Evolutionary conservation across 768 basidiomycete species (phyloP).

Genomic region (Lactarius sanguifluus): DNA sequence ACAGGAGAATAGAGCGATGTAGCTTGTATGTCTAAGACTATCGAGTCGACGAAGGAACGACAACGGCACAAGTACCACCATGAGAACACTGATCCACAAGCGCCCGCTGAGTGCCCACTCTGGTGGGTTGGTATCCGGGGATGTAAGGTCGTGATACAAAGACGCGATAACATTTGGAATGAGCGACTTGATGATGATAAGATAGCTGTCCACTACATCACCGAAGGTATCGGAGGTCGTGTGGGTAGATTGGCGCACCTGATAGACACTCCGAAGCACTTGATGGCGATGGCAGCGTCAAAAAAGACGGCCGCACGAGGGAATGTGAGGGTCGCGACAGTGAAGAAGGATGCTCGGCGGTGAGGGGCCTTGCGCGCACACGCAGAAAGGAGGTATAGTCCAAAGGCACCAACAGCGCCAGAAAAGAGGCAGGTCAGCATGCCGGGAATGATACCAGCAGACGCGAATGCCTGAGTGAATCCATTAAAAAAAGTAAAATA

Average conservation of each 20-base stretch:
- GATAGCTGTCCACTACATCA: conserved; percentile 50
- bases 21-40: conserved; percentile 87
- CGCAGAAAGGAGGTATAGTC: conserved; percentile 82
- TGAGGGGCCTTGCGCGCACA: conserved; percentile 78
- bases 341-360: conserved; percentile 79
- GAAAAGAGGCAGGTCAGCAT: conserved; percentile 85
- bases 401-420: conserved; percentile 74
- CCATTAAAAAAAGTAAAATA: not conserved
- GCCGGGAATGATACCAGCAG: conserved; percentile 87
- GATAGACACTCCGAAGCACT: conserved; percentile 95
- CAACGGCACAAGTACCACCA: conserved; percentile 75
- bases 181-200: conserved; percentile 90
- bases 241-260: conserved; percentile 48
- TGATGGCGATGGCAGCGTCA: conserved; percentile 91
- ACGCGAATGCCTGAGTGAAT: conserved; percentile 73
- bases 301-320: conserved; percentile 86
- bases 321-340: conserved; percentile 82
- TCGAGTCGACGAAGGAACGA: conserved; percentile 82
- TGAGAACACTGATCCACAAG: conserved; percentile 81
- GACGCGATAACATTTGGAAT: conserved; percentile 89
- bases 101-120: conserved; percentile 72
- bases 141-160: conserved; percentile 75
- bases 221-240: not conserved
- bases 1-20: conserved; percentile 86
- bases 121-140: conserved; percentile 63